Base-by-base conservation (phyloP, 2,329 filamentous ascomycete genomes). In the Tolypocladium pustulatum region DNA sequence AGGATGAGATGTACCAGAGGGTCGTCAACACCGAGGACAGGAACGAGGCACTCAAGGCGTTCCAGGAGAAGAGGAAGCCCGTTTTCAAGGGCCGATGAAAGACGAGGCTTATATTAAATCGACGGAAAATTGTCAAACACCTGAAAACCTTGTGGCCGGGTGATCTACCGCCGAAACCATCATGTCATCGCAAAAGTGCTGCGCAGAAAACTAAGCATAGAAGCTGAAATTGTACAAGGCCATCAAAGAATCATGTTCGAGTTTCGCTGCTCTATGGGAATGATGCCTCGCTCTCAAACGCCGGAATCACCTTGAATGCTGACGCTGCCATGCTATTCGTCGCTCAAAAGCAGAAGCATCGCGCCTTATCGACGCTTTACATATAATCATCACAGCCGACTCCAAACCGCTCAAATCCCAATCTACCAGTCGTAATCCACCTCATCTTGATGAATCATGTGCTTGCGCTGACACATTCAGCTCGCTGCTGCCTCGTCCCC, bases 1-100 rank as follows among this genome's bases (percentile, higher is more conserved):
- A 97, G 77, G 93, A 91, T 72, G 80, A 83, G 65, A 91, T 92
- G 75, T 97, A 97, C 72, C 83, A 91, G 68, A 79, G 86, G 32
- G 90, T 97, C 4, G 81, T 97, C 20, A 82, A 80, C 61, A 96
- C 91, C 0, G 87, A 92, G 69, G 94, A 99, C 76, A 81, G 92
- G 60, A 79, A 91, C 66, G 94, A 97, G 79, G 94, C 94, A 40
- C 77, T 99, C 62, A 82, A 76, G 71, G 94, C 94, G 0, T 99
- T 99, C 76, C 75, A 73, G 60, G 82, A 85, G 70, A 85, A 84
- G 78, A 76, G 83, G 64, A 83, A 79, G 71, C 80, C 83, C 20
- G 74, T 80, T 4, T 85, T 85, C 65, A 81, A 77, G 68, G 81
- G 82, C 1, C 72, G 77, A 66, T 83, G 70, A 72, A 61, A 7